Base-by-base conservation (phyloP, 768 basidiomycete genomes). In the Tricholoma terreum region DNA sequence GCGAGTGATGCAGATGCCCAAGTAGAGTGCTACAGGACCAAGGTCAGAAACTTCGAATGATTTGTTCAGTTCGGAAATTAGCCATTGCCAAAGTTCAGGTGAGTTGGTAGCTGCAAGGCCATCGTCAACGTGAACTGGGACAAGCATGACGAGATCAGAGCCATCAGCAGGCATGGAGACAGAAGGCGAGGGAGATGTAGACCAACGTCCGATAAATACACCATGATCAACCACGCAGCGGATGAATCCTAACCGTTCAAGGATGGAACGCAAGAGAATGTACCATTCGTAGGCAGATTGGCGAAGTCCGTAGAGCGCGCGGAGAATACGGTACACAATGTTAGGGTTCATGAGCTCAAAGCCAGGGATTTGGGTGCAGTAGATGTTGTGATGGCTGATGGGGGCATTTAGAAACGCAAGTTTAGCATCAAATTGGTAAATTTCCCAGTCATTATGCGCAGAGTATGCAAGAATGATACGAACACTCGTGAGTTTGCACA, bases 291-390 rank as follows among this genome's bases (percentile, higher is more conserved):
- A 54, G 0, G 61, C 62, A 2, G 75, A 66, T 56, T 76, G 75
- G 4, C 65, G 60, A 2, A 77, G 63, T 2, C 77, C 74, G 61
- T 78, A 77, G 1, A 78, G 52, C 0, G 68, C 64, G 14, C 62
- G 60, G 27, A 61, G n/a, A 1, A 69, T 30, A 4, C 50, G 58
- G 10, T 64, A 50, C 1, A 71, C 63, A 7, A 42, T 40, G 1
- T 17, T 4, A 2, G 61, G 45, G 38, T 63, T 54, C 15, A 15
- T 14, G 2, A 61, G 58, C 0, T 66, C 65, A 53, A 60, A 68
- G 4, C 63, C 61, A 19, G 61, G 61, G 35, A 66, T 62, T 34
- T 67, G 64, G 6, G 54, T 60, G 17, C 54, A 45, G 27, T 61
- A 69, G 1, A 68, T 52, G 17, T 53, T 42, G 56, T 61, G 50